These are phyloP conservation scores for Lenzites betulinus DNA, from an alignment of 768 basidiomycete genomes.

Conservation along the genomic window DNA sequence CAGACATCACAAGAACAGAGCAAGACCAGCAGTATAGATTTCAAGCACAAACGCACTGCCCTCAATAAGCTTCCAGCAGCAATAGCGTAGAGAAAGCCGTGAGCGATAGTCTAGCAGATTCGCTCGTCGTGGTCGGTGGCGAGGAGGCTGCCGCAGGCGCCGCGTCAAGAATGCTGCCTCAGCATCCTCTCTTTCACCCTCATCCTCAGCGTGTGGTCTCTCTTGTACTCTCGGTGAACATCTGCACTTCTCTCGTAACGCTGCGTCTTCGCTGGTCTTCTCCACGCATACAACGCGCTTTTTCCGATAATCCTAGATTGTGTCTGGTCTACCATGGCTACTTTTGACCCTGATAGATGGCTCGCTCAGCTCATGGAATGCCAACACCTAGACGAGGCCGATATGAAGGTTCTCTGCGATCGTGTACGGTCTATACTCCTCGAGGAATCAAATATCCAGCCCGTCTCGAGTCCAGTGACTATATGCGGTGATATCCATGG, in stretches of 20 bases:
- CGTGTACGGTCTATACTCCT: constrained; percentile 86
- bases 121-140: constrained; percentile 3
- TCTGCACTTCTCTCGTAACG: not conserved
- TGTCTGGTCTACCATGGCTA: constrained; percentile 24
- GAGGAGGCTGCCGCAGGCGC: constrained; percentile 4
- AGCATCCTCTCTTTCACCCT: not conserved
- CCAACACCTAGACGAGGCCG: constrained; percentile 84
- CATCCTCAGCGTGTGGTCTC: not conserved
- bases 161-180: not conserved
- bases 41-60: no score
- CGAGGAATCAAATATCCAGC: constrained; percentile 98
- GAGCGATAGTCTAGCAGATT: constrained; percentile 4
- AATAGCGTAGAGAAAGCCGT: not conserved
- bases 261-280: no score
- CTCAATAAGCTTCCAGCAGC: not conserved
- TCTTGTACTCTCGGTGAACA: not conserved
- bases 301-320: not conserved
- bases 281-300: not conserved
- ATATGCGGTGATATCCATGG: constrained; percentile 97
- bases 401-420: constrained; percentile 93
- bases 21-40: no score
- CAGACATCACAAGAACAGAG: constrained; percentile 1
- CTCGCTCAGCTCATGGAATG: constrained; percentile 86
- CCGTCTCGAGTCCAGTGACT: constrained; percentile 92
- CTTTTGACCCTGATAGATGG: constrained; percentile 71